Base-by-base conservation (phyloP, 129 eudicot species). In the Tagetes patula region DNA sequence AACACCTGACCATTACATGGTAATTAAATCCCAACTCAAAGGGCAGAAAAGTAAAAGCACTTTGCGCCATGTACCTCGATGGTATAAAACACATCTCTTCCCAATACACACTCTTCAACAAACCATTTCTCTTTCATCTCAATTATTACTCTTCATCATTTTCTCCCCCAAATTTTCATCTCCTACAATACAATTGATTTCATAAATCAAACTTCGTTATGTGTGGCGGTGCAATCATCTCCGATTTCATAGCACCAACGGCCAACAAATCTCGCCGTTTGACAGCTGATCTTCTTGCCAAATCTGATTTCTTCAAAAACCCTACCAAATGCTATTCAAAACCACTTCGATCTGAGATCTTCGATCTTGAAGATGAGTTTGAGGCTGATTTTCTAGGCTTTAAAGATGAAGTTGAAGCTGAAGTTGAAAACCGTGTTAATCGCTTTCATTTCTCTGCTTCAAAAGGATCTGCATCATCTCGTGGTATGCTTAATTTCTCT, bases 221-320 rank as follows among this genome's bases (percentile, higher is more conserved):
- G 98, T 93, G 98, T 84, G 98, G 98, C 3, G 98, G 98, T 70
- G 96, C 98, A 13, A 85, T 89, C 9, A 89, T 89, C 37, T 87
- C 98, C 72, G 98, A 89, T 54, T 68, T 80, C 38, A 65, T 85
- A 54, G 68, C 84, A 64, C 88, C 96, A 64, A 10, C 76, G 71
- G 62, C 74, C 37, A 69, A 64, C 52, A 78, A 75, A 40, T 69
- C 89, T 47, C 84, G 85, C 55, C 82, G 88, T 47, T 74, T 89
- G 4, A 84, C 95, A 2, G 85, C 90, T 20, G 96, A 87, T 12
- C 79, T 80, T 32, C 77, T 87, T 0, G 79, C 85, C 88, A 81
- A 77, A 41, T n/a, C 70, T 10, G 75, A 27, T 34, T 69, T 65
- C 40, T 69, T 75, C 48, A 82, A 64, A 10, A 90, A 46, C 75